Evolutionary conservation across 164 flowering plant genomes (phyloP), one percentile per base, ranked within the genome.

Genomic region (Litsea cubeba): DNA sequence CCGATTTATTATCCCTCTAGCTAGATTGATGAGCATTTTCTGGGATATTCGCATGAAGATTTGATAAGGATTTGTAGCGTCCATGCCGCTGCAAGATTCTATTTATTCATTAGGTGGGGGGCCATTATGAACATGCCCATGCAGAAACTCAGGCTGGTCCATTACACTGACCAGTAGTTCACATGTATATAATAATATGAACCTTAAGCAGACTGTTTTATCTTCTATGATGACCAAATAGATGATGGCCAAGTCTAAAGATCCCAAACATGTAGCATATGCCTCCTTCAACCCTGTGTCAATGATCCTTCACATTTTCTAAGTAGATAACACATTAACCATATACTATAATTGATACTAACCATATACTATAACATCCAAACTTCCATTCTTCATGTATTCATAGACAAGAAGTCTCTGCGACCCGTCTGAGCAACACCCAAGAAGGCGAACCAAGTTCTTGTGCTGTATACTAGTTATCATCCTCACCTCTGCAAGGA

Each of bases 401-500:
- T 91, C 91, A 24, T 91, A 91, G 17, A 88, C 89, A 5, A 91
- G 88, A 2, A 88, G 78, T 54, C 93, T 76, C 65, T 91, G 89
- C 50, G 82, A 74, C 24, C 93, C 91, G 73, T 89, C 90, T 0
- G 90, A 85, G 84, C 95, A 91, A 71, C 93, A 89, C 20, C 95
- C 95, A 20, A 91, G 75, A 74, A 91, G 91, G 51, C 91, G 86
- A 72, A 91, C 90, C 65, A 91, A 82, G 75, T 91, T 91, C 85
- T 88, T 91, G 82, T 89, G 93, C 73, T 89, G 93, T 65, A 89
- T 89, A 76, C 93, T 89, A 2, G 95, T 91, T 66, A 89, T 89
- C 88, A 87, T 69, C 69, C 79, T 82, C 71, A 88, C 91, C 78
- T 91, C 95, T 62, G 89, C 67, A 2, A 88, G 90, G 72, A 91